phyloP scores from a whole-genome alignment of 192 early-diverging fungal genomes.

The Funneliformis geosporum region DNA sequence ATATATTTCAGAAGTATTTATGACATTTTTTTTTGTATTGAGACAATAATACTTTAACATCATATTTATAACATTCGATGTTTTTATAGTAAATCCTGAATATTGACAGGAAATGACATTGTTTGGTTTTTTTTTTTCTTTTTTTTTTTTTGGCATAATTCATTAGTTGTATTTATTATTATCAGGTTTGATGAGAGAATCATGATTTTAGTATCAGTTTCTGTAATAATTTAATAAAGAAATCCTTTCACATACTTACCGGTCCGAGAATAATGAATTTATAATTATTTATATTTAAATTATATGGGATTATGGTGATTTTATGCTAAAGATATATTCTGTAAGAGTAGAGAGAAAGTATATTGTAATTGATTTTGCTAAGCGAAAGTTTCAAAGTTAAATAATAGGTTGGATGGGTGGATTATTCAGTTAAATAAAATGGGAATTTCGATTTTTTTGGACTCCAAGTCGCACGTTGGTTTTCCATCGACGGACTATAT shows the following conservation, averaged over 20 bases:
- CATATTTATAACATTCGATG: background rate
- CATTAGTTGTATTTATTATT: background rate
- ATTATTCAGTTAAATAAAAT: background rate
- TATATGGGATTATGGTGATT: background rate
- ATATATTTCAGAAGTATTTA: background rate
- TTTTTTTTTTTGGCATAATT: background rate
- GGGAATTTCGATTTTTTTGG: slow-evolving; percentile 18
- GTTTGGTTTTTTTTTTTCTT: background rate
- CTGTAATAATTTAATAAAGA: background rate
- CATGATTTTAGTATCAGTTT: background rate
- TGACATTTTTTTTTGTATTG: background rate
- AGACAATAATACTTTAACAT: background rate
- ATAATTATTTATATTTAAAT: background rate
- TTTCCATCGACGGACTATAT: slow-evolving; percentile 23
- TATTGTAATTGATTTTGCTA: too few species aligned
- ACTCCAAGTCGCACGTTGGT: slow-evolving; percentile 22
- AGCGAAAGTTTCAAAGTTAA: too few species aligned
- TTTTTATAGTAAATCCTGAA: background rate
- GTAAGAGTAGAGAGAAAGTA: background rate
- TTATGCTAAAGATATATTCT: too few species aligned
- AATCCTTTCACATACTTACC: too few species aligned
- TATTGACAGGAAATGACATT: background rate
- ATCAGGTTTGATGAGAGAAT: background rate
- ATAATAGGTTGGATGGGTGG: too few species aligned
- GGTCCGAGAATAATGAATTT: background rate